phyloP scores from a whole-genome alignment of 495 filamentous ascomycete genomes.

The Hypoxylon lenormandii region DNA sequence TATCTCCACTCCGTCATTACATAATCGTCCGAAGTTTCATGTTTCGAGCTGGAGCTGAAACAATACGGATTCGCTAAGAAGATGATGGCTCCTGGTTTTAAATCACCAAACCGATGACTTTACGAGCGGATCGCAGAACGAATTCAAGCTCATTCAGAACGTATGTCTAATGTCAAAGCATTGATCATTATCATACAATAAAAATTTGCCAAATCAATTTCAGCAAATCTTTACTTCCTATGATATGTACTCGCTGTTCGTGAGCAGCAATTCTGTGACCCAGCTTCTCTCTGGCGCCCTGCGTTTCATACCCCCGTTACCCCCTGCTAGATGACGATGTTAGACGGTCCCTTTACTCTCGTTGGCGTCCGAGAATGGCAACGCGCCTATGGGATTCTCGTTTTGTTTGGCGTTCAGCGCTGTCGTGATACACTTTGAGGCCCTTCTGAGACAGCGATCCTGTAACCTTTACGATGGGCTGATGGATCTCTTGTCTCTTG shows the following conservation, averaged over 20 bases:
- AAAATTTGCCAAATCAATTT: no score
- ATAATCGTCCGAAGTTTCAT: conserved; percentile 15
- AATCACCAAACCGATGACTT: no score
- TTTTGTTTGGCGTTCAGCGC: conserved; percentile 21
- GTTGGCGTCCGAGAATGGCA: conserved; percentile 23
- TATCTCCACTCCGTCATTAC: background rate
- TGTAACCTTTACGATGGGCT: conserved; percentile 25
- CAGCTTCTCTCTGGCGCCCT: conserved; percentile 9
- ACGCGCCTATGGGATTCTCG: conserved; percentile 5
- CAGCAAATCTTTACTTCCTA: background rate
- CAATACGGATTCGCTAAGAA: conserved; percentile 5
- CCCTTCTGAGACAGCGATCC: conserved; percentile 38
- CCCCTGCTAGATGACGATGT: conserved; percentile 8
- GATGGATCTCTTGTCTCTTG: conserved; percentile 21
- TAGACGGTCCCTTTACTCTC: conserved; percentile 3
- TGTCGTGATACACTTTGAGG: conserved; percentile 31
- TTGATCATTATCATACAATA: no score
- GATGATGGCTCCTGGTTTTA: no score
- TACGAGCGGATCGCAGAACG: no score
- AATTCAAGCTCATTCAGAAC: no score
- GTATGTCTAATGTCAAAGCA: no score
- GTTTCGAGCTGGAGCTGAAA: conserved; percentile 34
- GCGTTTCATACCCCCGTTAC: conserved; percentile 28
- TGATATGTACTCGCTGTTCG: background rate
- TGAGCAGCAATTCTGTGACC: background rate